phyloP scores from a whole-genome alignment of 2,329 filamentous ascomycete genomes.

The Xenosphaeropsis pyriputrescens region DNA sequence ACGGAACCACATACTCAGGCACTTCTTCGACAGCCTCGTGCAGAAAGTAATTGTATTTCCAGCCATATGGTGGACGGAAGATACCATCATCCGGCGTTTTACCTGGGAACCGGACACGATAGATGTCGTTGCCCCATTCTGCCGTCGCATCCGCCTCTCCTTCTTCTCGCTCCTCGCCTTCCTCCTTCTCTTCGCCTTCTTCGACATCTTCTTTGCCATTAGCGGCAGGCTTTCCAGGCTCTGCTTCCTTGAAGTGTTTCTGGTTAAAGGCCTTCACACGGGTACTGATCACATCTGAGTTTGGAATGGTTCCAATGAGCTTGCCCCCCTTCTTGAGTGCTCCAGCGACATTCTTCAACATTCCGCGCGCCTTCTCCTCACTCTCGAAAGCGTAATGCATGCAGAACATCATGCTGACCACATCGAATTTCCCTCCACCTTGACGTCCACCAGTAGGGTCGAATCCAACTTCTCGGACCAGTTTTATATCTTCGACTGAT shows the following conservation, averaged over 20 bases:
- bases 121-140: conserved; percentile 89
- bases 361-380: conserved; percentile 76
- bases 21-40: conserved; percentile 93
- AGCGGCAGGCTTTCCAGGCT: conserved; percentile 17
- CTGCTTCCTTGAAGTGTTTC: conserved; percentile 15
- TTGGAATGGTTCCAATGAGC: conserved; percentile 93
- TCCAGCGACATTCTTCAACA: conserved; percentile 87
- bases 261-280: conserved; percentile 65
- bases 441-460: conserved; percentile 55
- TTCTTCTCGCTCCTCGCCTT: conserved; percentile 36
- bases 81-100: conserved; percentile 73
- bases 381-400: conserved; percentile 98
- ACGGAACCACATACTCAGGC: conserved; percentile 94
- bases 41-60: conserved; percentile 96
- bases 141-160: conserved; percentile 49
- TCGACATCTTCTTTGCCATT: conserved; percentile 27
- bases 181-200: conserved; percentile 12
- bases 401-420: conserved; percentile 98
- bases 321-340: conserved; percentile 85
- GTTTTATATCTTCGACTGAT: conserved; percentile 64
- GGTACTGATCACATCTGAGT: conserved; percentile 76
- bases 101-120: conserved; percentile 76
- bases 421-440: conserved; percentile 73
- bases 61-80: conserved; percentile 89
- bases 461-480: conserved; percentile 79